Evolutionary conservation across 257 asterid genomes (phyloP), one percentile per base, ranked within the genome.

Genomic region (Solanum gracilifrons): DNA sequence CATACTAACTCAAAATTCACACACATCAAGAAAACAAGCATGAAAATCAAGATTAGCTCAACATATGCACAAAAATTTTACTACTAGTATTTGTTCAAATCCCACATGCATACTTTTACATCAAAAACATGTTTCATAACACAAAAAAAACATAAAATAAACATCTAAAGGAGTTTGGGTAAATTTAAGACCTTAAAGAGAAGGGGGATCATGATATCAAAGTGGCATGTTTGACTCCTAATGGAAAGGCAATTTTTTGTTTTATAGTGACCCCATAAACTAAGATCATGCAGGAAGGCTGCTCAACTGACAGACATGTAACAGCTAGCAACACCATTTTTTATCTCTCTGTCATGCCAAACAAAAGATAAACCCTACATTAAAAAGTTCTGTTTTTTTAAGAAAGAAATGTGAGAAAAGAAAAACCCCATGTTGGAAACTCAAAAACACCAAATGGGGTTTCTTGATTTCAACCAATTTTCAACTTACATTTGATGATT

Each of bases 181-280:
- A 51, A 29, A 62, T 84, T 86, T 27, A 60, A 60, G 87, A 83
- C 88, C 87, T 89, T 66, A 58, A 93, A 88, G 9, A 8, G 7
- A 15, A 48, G 25, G 87, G 90, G 91, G 92, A n/a, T 94, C 90
- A 94, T 95, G 89, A 95, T 96, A 85, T 84, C 93, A 83, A 88
- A 60, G 88, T 86, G 96, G 94, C 97, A 96, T 96, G 96, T 94
- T 96, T 94, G 96, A 93, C 93, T 95, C 92, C 98, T 92, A 90
- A 87, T 86, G 68, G 16, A 83, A 92, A 83, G 88, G 88, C 93
- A 89, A 68, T 64, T 37, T 21, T 7, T 39, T 27, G n/a, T 36
- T 21, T 5, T 4, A 13, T 74, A 39, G 58, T 48, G 74, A 16
- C 48, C 87, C 82, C 87, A 87, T 43, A 68, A 90, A 90, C 87